Evolutionary conservation across 2,329 filamentous ascomycete genomes (phyloP), one percentile per base, ranked within the genome.

Genomic region (Fusarium ambrosium): DNA sequence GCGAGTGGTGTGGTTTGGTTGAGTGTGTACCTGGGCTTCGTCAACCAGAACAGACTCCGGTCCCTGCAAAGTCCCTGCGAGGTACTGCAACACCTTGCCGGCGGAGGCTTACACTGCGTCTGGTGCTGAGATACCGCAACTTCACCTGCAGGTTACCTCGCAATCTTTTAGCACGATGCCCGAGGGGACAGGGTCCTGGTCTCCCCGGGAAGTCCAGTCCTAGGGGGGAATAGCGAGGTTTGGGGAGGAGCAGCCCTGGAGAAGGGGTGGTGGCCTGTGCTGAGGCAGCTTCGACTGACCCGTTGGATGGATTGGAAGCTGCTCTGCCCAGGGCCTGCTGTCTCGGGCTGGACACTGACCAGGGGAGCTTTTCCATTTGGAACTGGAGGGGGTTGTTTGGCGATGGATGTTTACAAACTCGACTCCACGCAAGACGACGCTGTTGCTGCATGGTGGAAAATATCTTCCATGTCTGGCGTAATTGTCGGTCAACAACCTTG

Each of bases 1-100:
- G 41, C 61, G 68, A 73, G 75, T 77, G 73, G 75, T 77, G 75
- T 77, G 73, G 75, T 77, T 73, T 77, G 73, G 68, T 71, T 74
- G 66, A 61, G 70, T 60, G 20, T 51, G 62, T 61, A 62, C 60
- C 68, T 66, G 62, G 51, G 56, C 48, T 29, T 53, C 24, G 48
- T 29, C 48, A 29, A 32, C 43, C 24, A 55, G 27, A 58, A 65
- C 65, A 29, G 9, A 27, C 32, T 22, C 18, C 14, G 11, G 60
- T 62, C 24, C 11, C 36, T 45, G 27, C 24, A 62, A 62, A 48
- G 56, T 55, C 53, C 32, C 32, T 45, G 34, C 18, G n/a, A 53
- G 24, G 66, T 71, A 69, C 62, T 51, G 55, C 32, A 11, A 29
- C 16, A 48, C 59, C 39, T 14, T 34, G n/a, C 18, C n/a, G 8